Base-by-base conservation (phyloP, 148 eudicot species). In the Silene uniflora region DNA sequence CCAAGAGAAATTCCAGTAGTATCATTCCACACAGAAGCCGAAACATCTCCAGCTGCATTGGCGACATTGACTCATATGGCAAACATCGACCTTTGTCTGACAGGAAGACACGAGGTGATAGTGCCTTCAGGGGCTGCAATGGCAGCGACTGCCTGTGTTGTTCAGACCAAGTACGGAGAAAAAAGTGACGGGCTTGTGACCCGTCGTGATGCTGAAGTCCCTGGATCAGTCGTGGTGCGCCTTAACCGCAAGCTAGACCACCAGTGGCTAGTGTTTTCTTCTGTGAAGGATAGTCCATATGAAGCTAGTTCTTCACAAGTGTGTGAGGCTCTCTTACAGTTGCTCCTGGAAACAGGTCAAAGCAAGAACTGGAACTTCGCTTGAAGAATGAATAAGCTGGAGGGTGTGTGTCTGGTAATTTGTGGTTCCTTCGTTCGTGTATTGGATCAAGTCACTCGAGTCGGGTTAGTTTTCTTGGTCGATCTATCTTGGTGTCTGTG, bases 141-240 rank as follows among this genome's bases (percentile, higher is more conserved):
- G 97, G 97, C 97, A 23, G 93, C 98, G 0, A 86, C 88, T 58
- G 98, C 99, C 71, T 94, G 91, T 73, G 89, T 88, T 18, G 92
- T 92, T 71, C 91, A 87, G 83, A 73, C 76, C 3, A 85, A 92
- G 81, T 96, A 96, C 16, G 90, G 97, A 0, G 98, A 93, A 77
- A 92, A 91, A 84, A 96, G 99, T 21, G 98, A 92, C 24, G 99
- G 99, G 47, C 97, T 96, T 12, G 99, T 96, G 3, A 92, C 98
- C 27, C 77, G 99, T 58, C 88, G 92, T 17, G 99, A 96, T 79
- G 99, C 99, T 14, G 98, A 92, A 79, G 98, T 92, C 59, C 99
- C 99, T 0, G 99, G 98, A 75, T 96, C 98, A 0, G 87, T 92
- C 6, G 98, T 92, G 66, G 99, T 96, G 13, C 82, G 87, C 49